These are phyloP conservation scores for Nicotiana paniculata DNA, from an alignment of 257 asterid species.

Conservation along the genomic window DNA sequence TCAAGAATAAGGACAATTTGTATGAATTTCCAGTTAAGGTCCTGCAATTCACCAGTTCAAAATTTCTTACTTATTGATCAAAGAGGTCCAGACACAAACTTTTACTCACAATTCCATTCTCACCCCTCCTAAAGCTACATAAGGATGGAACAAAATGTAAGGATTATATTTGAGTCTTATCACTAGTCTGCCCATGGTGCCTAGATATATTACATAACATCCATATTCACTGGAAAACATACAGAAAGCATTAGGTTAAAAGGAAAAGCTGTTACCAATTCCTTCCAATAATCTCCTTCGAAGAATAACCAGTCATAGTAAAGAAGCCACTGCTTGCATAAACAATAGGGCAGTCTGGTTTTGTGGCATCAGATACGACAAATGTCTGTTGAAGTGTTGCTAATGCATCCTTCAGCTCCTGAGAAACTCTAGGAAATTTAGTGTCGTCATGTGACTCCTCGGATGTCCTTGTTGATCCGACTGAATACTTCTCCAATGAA, in stretches of 20 bases:
- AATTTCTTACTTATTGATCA: background rate
- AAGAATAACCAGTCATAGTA: slow-evolving; percentile 83
- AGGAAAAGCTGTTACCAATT: slow-evolving; percentile 58
- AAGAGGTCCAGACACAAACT: background rate
- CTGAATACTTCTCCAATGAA: slow-evolving; percentile 38
- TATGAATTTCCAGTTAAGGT: background rate
- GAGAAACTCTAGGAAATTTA: slow-evolving; percentile 67
- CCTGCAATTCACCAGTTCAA: background rate
- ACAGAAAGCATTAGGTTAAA: background rate
- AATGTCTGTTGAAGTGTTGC: slow-evolving; percentile 94
- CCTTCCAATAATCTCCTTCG: slow-evolving; percentile 74
- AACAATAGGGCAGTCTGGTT: slow-evolving; percentile 86
- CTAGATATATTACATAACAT: background rate
- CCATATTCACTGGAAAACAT: background rate
- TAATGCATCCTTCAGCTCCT: slow-evolving; percentile 89
- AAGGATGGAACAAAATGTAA: background rate
- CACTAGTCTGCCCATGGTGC: background rate
- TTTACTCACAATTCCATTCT: background rate
- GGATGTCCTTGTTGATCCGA: slow-evolving; percentile 43
- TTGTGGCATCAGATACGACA: slow-evolving; percentile 94
- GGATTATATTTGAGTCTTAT: background rate
- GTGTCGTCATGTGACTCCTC: slow-evolving; percentile 40
- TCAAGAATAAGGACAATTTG: background rate
- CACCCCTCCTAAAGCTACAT: background rate
- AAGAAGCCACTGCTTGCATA: slow-evolving; percentile 95